Evolutionary conservation across 2,329 filamentous ascomycete species (phyloP), one percentile per base, ranked within the genome.

Genomic region (Rhynchosporium graminicola): DNA sequence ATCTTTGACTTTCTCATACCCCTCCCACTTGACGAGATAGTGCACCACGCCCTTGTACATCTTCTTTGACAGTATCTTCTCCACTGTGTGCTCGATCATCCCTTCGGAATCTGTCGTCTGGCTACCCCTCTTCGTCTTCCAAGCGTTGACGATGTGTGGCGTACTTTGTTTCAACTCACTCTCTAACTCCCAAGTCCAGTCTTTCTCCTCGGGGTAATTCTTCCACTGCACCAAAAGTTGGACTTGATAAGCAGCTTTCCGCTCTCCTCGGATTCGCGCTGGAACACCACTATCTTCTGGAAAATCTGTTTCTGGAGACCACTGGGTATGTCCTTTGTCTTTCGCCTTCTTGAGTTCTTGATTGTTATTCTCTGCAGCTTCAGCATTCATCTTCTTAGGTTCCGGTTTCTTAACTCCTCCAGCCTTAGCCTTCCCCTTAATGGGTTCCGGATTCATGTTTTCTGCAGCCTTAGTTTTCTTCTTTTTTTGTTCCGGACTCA

Each of bases 11-110:
- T 57, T n/a, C 20, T 54, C 47, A 51, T 64, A 69, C 13, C 66
- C 66, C 36, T 66, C 48, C 68, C 68, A 68, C 28, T 66, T 61
- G 28, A 68, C 66, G 10, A 67, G 52, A 46, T 67, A 68, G 52
- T 65, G 61, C 3, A 45, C 29, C 7, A 62, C 43, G 2, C 61
- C 61, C 9, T 64, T 66, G 33, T 57, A 48, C n/a, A 59, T 67
- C 33, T 52, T 50, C 47, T 62, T 62, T 2, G 31, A 47, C 10
- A 69, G 9, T 40, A 69, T 68, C 47, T 61, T 64, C 57, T 69
- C 63, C 1, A 60, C 56, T 8, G 64, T 57, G 33, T 67, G 33
- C 15, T 59, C 47, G 33, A 62, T 26, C 46, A 31, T 20, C 9
- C 33, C 15, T 48, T 57, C 59, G 20, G 33, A 43, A 31, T 48